Evolutionary conservation across 495 filamentous ascomycete genomes (phyloP).

Genomic region (Podospora bellae-mahoneyi): DNA sequence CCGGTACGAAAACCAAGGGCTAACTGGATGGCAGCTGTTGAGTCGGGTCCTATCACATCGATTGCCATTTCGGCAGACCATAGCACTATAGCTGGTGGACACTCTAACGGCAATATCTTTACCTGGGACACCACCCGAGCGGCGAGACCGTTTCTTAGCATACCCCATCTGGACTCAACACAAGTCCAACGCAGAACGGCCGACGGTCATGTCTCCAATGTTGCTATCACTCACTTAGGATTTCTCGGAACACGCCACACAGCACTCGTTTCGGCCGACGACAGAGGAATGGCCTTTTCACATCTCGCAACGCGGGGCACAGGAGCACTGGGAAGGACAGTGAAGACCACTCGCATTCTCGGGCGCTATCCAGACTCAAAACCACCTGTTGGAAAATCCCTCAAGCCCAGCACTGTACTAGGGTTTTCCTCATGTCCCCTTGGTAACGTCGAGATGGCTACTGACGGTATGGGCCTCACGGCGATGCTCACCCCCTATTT

Average conservation of each 20-base stretch:
- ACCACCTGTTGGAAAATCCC: conserved; percentile 52
- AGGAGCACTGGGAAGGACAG: conserved; percentile 75
- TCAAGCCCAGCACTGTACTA: conserved; percentile 93
- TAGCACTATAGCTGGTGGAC: conserved; percentile 82
- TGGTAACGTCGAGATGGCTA: conserved; percentile 84
- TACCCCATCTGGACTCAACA: conserved; percentile 67
- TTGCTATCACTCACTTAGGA: conserved; percentile 79
- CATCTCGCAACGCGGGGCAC: conserved; percentile 90
- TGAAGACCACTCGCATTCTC: conserved; percentile 86
- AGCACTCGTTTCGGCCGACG: conserved; percentile 95
- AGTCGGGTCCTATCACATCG: conserved; percentile 83
- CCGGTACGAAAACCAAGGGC: not conserved
- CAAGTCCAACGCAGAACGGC: conserved; percentile 60
- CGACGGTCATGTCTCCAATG: conserved; percentile 80
- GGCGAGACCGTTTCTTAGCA: conserved; percentile 81
- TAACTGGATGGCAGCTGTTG: conserved; percentile 61
- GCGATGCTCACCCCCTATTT: conserved; percentile 96
- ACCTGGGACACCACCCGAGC: conserved; percentile 89
- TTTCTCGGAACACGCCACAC: conserved; percentile 96
- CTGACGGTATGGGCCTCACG: conserved; percentile 85
- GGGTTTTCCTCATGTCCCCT: conserved; percentile 88
- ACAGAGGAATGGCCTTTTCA: conserved; percentile 95
- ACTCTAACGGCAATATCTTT: conserved; percentile 88
- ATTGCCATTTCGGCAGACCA: conserved; percentile 92
- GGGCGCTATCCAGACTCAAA: conserved; percentile 79